Evolutionary conservation across 208 protist species (phyloP).

Genomic region (Porcisia hertigi): DNA sequence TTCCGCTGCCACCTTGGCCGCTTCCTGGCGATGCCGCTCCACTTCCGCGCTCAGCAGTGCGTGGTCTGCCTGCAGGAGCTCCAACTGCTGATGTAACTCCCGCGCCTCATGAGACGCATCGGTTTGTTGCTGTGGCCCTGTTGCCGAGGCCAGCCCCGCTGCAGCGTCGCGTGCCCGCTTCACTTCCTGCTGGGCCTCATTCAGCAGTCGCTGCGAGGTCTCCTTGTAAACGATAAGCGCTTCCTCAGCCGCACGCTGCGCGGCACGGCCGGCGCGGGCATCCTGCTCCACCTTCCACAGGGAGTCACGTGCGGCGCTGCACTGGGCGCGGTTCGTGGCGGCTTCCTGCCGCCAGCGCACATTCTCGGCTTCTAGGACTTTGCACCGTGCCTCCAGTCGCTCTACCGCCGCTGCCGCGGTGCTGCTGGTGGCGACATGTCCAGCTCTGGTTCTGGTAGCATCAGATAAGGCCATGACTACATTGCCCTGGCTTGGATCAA

Average conservation of each 20-base stretch:
- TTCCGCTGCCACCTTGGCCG: constrained; percentile 34
- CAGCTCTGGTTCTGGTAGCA: neutral
- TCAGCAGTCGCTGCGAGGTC: constrained; percentile 30
- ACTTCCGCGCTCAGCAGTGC: constrained; percentile 21
- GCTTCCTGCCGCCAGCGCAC: constrained; percentile 32
- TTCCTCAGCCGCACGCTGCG: constrained; percentile 20
- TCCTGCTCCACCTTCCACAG: constrained; percentile 38
- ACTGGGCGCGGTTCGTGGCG: constrained; percentile 19
- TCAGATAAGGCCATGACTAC: neutral
- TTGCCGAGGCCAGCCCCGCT: neutral
- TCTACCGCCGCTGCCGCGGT: neutral
- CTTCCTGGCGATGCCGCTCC: constrained; percentile 27
- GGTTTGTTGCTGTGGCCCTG: neutral
- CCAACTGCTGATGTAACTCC: constrained; percentile 15
- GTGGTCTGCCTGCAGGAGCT: constrained; percentile 28
- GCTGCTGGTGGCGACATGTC: neutral
- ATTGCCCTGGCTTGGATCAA: neutral
- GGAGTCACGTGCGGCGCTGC: constrained; percentile 22
- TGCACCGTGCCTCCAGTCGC: constrained; percentile 16
- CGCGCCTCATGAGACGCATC: neutral
- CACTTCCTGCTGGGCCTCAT: constrained; percentile 27
- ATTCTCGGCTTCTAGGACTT: constrained; percentile 18
- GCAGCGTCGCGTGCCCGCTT: constrained; percentile 6
- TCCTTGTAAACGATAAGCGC: constrained; percentile 28
- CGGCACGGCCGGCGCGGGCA: constrained; percentile 13